Percentiles rank a stretch among this genome's conserved stretches.
These are phyloP conservation scores for Gymnopilus dilepis DNA, from an alignment of 768 basidiomycete genomes.

Conservation along the genomic window DNA sequence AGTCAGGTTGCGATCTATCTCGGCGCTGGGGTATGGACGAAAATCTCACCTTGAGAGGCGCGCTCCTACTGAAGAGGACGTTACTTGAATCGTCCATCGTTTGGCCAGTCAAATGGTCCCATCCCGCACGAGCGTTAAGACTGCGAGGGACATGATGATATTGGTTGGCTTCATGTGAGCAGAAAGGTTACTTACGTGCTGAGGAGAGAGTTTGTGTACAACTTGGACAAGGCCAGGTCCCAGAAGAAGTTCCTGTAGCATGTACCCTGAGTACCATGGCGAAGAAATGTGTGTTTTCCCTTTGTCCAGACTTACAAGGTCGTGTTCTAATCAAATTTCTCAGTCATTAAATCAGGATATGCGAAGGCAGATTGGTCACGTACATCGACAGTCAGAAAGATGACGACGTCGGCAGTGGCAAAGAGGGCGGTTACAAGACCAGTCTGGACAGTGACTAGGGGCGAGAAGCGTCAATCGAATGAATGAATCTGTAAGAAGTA, in stretches of 20 bases:
- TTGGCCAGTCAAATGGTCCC: conserved; percentile 2
- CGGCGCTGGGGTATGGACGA: neutral
- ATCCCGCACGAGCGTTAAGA: conserved; percentile 3
- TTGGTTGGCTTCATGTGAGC: neutral
- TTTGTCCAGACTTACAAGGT: conserved; percentile 2
- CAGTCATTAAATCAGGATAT: neutral
- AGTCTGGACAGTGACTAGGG: conserved; percentile 36
- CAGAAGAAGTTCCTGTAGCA: conserved; percentile 37
- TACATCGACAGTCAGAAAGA: conserved; percentile 33
- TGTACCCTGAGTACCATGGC: too few relatives aligned
- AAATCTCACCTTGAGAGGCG: neutral
- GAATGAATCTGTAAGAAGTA: neutral
- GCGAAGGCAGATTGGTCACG: neutral
- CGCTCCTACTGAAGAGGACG: neutral
- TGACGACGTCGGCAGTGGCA: conserved; percentile 34
- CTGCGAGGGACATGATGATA: neutral
- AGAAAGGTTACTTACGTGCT: conserved; percentile 21
- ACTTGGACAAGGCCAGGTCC: conserved; percentile 36
- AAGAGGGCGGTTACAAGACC: conserved; percentile 36
- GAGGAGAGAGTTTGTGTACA: conserved; percentile 37
- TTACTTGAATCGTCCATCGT: neutral
- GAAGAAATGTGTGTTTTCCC: too few relatives aligned
- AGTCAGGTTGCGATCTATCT: neutral
- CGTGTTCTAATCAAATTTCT: neutral
- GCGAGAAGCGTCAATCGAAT: neutral